phyloP scores from a whole-genome alignment of 108 stramenopile species.

The Nitzschia sp. region DNA sequence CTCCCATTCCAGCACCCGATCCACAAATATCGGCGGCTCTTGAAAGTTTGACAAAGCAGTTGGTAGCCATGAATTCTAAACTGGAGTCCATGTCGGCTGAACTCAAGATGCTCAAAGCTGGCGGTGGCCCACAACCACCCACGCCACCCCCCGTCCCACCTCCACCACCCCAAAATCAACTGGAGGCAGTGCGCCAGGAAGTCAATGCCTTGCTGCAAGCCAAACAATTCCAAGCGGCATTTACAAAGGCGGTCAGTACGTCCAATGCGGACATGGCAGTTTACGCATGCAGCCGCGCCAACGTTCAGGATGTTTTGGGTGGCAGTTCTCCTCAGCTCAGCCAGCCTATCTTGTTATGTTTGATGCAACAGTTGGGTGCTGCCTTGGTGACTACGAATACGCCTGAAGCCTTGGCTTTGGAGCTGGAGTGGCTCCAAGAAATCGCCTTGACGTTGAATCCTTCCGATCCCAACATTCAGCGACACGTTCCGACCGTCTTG shows the following conservation, averaged over 20 bases:
- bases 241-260: constrained; percentile 79
- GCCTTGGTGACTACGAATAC: constrained; percentile 43
- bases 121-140: constrained; percentile 1
- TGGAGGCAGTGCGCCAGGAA: constrained; percentile 48
- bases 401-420: constrained; percentile 41
- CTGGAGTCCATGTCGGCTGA: constrained; percentile 58
- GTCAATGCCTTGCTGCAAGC: constrained; percentile 48
- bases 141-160: constrained; percentile 13
- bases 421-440: constrained; percentile 88
- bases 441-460: constrained; percentile 85
- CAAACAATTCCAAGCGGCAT: constrained; percentile 70
- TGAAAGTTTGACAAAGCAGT: constrained; percentile 37
- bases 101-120: constrained; percentile 49
- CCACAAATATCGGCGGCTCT: constrained; percentile 25
- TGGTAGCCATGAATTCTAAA: constrained; percentile 56
- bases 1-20: constrained; percentile 15
- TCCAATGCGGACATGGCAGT: constrained; percentile 69
- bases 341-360: constrained; percentile 83
- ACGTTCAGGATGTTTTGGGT: constrained; percentile 54
- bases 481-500: constrained; percentile 65
- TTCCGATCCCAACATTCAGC: constrained; percentile 59
- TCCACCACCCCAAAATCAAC: background rate
- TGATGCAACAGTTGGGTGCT: constrained; percentile 88
- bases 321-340: constrained; percentile 50
- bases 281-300: constrained; percentile 63